Conservation (phyloP, 1,284 basidiomycete genomes). For the Moniliophthora roreri region DNA sequence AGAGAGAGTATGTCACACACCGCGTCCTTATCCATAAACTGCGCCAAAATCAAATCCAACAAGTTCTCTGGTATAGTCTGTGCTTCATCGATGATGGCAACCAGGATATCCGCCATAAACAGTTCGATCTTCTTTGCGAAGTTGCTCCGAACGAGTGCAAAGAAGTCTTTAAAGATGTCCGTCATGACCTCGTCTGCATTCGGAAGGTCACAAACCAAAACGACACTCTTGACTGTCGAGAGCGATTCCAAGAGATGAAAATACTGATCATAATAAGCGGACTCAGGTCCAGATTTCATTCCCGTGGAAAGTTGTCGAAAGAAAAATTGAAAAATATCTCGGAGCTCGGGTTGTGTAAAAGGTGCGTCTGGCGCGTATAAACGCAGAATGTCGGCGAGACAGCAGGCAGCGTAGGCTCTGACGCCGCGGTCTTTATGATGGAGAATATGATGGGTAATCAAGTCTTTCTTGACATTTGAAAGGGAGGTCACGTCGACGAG, state of each 20-base stretch:
- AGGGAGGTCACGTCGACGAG: constrained; percentile 76
- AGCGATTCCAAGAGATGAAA: constrained; percentile 91
- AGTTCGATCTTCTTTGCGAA: constrained; percentile 89
- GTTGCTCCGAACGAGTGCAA: constrained; percentile 77
- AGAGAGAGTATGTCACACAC: constrained; percentile 38
- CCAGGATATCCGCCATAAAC: constrained; percentile 86
- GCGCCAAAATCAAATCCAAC: constrained; percentile 80
- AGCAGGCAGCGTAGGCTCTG: constrained; percentile 92
- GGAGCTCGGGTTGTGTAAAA: constrained; percentile 84
- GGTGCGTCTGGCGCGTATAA: constrained; percentile 98
- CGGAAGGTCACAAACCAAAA: constrained; percentile 89
- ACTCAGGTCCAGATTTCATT: constrained; percentile 71
- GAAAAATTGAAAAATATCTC: constrained; percentile 96
- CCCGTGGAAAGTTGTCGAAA: constrained; percentile 78
- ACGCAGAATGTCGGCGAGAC: constrained; percentile 90
- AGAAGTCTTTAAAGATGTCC: constrained; percentile 83
- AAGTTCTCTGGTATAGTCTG: constrained; percentile 74
- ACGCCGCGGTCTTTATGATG: constrained; percentile 95
- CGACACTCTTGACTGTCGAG: constrained; percentile 92
- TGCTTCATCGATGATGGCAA: constrained; percentile 88
- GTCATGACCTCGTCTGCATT: constrained; percentile 84
- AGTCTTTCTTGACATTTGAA: constrained; percentile 69
- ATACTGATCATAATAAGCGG: constrained; percentile 86
- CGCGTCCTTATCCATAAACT: constrained; percentile 79
- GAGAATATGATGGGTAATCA: constrained; percentile 79